Evolutionary conservation across 306 rosid species (phyloP).

Genomic region (Acacia melanoxylon): DNA sequence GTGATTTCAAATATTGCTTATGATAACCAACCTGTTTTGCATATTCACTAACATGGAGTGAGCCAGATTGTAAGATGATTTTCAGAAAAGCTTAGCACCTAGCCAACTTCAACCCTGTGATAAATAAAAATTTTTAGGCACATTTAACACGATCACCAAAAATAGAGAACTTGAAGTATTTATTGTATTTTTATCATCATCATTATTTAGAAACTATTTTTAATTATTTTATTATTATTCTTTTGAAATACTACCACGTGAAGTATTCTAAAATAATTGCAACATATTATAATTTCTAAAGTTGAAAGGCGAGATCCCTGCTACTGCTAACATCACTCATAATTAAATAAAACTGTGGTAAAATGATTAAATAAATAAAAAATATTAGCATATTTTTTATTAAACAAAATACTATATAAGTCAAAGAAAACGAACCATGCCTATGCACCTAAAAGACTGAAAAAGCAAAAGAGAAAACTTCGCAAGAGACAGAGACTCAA

Average conservation of each 20-base stretch:
- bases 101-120: neutral
- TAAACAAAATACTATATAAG: neutral
- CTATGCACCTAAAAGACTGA: slow-evolving; percentile 20
- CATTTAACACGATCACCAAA: neutral
- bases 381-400: neutral
- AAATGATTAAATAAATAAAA: neutral
- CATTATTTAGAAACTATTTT: neutral
- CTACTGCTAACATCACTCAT: neutral
- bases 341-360: neutral
- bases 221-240: neutral
- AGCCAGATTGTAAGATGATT: too few species aligned
- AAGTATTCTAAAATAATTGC: neutral
- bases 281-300: neutral
- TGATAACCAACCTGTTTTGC: too few species aligned
- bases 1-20: too few species aligned
- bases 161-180: neutral
- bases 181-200: neutral
- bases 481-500: neutral
- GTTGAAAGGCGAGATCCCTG: neutral
- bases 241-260: neutral
- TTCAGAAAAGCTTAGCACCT: too few species aligned
- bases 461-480: slow-evolving; percentile 23
- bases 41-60: too few species aligned
- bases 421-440: neutral
- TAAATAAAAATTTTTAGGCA: neutral